Base-by-base conservation (phyloP, 257 asterid species). In the Cordia subcordata region DNA sequence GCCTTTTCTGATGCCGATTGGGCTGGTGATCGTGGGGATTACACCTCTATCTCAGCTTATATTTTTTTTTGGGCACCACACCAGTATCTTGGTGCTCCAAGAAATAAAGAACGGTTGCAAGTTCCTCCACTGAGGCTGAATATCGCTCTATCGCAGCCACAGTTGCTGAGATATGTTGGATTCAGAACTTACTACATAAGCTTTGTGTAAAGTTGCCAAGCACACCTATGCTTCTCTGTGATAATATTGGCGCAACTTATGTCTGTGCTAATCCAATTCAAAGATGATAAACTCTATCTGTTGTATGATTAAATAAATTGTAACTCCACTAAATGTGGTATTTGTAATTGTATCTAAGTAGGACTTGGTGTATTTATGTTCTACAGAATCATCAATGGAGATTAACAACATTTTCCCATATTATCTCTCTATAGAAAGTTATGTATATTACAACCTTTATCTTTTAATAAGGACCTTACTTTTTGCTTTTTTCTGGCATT, bases 21-120 rank as follows among this genome's bases (percentile, higher is more conserved):
- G 50, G 50, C 37, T 4, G 58, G 22, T n/a, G 35, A 62, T 50
- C 67, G 6, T 27, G 60, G 53, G n/a, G 21, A 63, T 33, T 33
- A 37, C 12, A 42, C 18, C 14, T 63, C 60, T 11, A 63, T 51
- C 10, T 23, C 20, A 0, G 50, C 37, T 11, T 42, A 45, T 18
- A 16, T 55, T 16, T 65, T 10, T 56, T 22, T 20, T 20, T 32
- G 14, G 56, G 63, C 1, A 11, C 4, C 0, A 63, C 53, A n/a
- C 35, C 53, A 1, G 37, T 53, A 10, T 53, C 18, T 0, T 62
- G 53, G 55, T 16, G 19, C 12, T 19, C 67, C 5, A 54, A 23
- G 8, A 63, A 39, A 17, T 61, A 40, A 22, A 4, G 8, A 3
- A 53, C 50, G 0, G 1, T 45, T 12, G 50, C 50, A 10, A 15